Base-by-base conservation (phyloP, 306 rosid species). In the Begonia masoniana region DNA sequence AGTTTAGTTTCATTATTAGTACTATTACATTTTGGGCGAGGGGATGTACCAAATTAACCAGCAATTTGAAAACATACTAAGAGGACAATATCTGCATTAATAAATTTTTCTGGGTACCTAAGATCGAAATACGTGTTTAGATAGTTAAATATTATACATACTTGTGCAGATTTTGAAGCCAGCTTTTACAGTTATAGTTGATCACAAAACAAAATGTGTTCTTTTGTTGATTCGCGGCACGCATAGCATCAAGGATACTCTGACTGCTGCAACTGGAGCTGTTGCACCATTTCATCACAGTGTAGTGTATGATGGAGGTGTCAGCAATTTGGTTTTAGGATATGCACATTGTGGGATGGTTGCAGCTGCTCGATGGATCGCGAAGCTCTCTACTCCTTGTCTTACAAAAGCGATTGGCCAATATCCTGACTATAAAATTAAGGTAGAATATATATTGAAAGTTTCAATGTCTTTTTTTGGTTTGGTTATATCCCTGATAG, bases 331-430 rank as follows among this genome's bases (percentile, higher is more conserved):
- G 78, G 94, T 91, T 66, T 71, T 91, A 69, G 97, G 94, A 26
- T 85, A 91, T 75, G 97, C 96, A 0, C 97, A 85, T 70, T 79
- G 94, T 75, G 99, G 96, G 68, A 91, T 91, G 96, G 88, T 78
- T 62, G 96, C 99, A 35, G 96, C 99, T 43, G 96, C 96, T 62
- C 81, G 94, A 54, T 91, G 99, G 96, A 91, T 91, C 60, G 92
- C 92, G 23, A 83, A 77, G 73, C 81, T 91, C 6, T 81, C 82
- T 15, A 78, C 84, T 66, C 99, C 94, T 42, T 79, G 94, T 62
- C 83, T 91, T 53, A 42, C 81, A 63, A 75, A 78, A 61, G 88
- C 86, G 15, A 85, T 83, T 69, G 67, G 55, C 13, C 63, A 68
- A 42, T 74, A 65, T 72, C 88, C 94, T 63, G 68, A 61, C 56